Base-by-base conservation (phyloP, 208 protist species). In the Crithidia sp. region DNA sequence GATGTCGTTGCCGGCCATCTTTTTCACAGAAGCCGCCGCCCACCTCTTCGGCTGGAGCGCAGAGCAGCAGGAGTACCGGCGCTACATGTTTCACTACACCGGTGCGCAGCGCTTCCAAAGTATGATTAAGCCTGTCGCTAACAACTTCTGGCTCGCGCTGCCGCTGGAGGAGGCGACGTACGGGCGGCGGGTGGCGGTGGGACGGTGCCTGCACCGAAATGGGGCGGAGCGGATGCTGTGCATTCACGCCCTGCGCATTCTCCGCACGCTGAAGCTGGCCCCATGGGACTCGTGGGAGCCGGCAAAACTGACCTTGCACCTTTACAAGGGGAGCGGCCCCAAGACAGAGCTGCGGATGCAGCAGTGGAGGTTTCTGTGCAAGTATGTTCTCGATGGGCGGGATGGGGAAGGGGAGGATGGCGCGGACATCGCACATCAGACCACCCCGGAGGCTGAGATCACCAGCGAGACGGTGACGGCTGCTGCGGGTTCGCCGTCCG, bases 101-200 rank as follows among this genome's bases (percentile, higher is more conserved):
- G 89, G 89, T 3, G 43, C 52, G 17, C 89, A 94, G 57, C 81
- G 81, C 57, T 58, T 67, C 59, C 64, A 65, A 13, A 72, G 75
- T 16, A 28, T 43, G 4, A 17, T 64, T 7, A 71, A 77, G 17
- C 9, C 73, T 9, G 43, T 45, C 36, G 85, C 86, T 4, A 94
- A 91, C 74, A 94, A 83, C 60, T 88, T 79, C 62, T 94, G 89
- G 89, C 83, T 91, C 74, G 76, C 71, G 43, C 76, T 94, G 54
- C 89, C 89, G n/a, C 44, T 94, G 14, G 68, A 85, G 17, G 56
- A 47, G 36, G 62, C 56, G 10, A 14, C 59, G 6, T 89, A 90
- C 52, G 84, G 84, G 5, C n/a, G 58, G 16, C 82, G 81, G 5
- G 61, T 90, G 0, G 89, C 86, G n/a, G 36, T 88, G 13, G 89